A percentile compares a stretch with the other conserved stretches of the same genome.
phyloP scores from a whole-genome alignment of 345 rosid genomes.

The Microcos paniculata region DNA sequence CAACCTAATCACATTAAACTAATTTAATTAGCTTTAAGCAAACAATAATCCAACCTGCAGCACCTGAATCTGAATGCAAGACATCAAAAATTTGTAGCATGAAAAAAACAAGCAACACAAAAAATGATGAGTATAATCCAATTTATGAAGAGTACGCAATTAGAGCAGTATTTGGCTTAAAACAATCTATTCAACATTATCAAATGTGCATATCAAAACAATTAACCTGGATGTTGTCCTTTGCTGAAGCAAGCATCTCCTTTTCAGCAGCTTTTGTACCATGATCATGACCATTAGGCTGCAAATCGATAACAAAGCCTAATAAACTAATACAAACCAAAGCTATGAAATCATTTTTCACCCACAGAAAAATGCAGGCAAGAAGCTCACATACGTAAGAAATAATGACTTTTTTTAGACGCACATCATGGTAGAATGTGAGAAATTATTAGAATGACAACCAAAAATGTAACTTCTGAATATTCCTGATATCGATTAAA shows the following conservation, averaged over 20 bases:
- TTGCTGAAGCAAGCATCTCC: conserved; percentile 72
- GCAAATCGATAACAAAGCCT: conserved; percentile 18
- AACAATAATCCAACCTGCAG: neutral
- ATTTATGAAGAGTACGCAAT: neutral
- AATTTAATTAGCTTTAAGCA: conserved; percentile 15
- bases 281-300: conserved; percentile 90
- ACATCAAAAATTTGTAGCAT: neutral
- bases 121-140: neutral
- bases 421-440: neutral
- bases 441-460: neutral
- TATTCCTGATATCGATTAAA: neutral
- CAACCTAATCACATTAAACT: conserved; percentile 47
- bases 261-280: conserved; percentile 63
- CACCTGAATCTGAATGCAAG: neutral
- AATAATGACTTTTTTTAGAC: neutral
- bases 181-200: conserved; percentile 7
- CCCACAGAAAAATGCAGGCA: neutral
- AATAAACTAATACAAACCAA: neutral
- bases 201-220: conserved; percentile 13
- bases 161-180: neutral
- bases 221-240: conserved; percentile 84
- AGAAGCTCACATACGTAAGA: neutral
- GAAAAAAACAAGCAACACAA: neutral
- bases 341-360: neutral
- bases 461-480: neutral